phyloP scores from a whole-genome alignment of 352 stramenopile species.

The Halophytophthora batemanensis region DNA sequence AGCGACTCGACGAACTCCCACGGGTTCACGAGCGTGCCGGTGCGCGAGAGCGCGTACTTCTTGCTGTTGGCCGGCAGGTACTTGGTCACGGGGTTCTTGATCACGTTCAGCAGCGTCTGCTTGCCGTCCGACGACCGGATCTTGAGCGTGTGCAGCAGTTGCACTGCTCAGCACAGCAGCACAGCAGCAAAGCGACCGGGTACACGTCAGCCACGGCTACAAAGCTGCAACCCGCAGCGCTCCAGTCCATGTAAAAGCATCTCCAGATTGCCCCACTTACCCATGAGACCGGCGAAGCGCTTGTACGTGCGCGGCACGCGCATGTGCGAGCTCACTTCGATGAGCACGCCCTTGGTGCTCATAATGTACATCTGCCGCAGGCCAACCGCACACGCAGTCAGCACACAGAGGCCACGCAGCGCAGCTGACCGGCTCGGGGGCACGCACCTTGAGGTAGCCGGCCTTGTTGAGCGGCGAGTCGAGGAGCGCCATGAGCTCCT shows the following conservation, averaged over 20 bases:
- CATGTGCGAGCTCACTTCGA: conserved; percentile 98
- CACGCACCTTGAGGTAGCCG: conserved; percentile 91
- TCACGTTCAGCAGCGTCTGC: conserved; percentile 97
- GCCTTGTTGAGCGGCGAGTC: conserved; percentile 99
- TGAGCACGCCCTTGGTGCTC: conserved; percentile 96
- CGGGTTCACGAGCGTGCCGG: conserved; percentile 94
- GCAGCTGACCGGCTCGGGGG: neutral
- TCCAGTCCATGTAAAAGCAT: conserved; percentile 1
- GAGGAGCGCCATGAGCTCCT: conserved; percentile 97
- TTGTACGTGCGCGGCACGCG: conserved; percentile 99
- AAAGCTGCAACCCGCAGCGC: conserved; percentile 1
- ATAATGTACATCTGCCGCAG: conserved; percentile 88
- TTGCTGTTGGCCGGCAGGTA: conserved; percentile 95
- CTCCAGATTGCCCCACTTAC: conserved; percentile 35
- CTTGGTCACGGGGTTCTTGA: conserved; percentile 98
- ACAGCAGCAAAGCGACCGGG: conserved; percentile 27
- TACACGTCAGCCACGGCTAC: neutral
- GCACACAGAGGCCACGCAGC: neutral
- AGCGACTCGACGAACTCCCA: conserved; percentile 93
- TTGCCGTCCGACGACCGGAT: conserved; percentile 97
- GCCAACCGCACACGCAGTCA: neutral
- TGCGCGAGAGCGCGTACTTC: conserved; percentile 94
- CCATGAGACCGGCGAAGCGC: conserved; percentile 95
- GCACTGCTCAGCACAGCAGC: conserved; percentile 65
- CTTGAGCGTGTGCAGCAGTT: conserved; percentile 99